phyloP scores from a whole-genome alignment of 2,329 filamentous ascomycete genomes.

The Elsinoe batatas region DNA sequence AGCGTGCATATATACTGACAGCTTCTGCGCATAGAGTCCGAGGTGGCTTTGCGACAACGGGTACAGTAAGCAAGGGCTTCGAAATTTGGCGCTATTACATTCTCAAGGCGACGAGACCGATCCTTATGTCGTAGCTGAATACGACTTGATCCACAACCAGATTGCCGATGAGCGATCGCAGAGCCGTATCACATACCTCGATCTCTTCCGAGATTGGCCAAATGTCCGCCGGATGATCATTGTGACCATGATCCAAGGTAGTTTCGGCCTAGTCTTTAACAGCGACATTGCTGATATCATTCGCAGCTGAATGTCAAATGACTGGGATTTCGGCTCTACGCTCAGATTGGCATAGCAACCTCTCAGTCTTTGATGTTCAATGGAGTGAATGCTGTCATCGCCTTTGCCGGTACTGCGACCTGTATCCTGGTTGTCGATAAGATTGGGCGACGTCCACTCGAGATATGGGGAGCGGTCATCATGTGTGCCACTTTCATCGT shows the following conservation, averaged over 20 bases:
- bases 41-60: slow-evolving; percentile 21
- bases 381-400: slow-evolving; percentile 19
- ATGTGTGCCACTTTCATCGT: slow-evolving; percentile 20
- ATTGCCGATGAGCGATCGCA: slow-evolving; percentile 19
- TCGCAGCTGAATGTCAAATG: slow-evolving; percentile 19
- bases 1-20: neutral
- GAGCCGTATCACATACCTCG: slow-evolving; percentile 17
- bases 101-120: slow-evolving; percentile 20
- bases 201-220: slow-evolving; percentile 20
- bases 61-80: slow-evolving; percentile 16
- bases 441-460: slow-evolving; percentile 19
- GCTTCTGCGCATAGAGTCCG: neutral
- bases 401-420: slow-evolving; percentile 17
- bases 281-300: neutral
- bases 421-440: slow-evolving; percentile 20
- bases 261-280: too few relatives aligned
- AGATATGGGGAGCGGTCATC: slow-evolving; percentile 19
- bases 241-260: slow-evolving; percentile 21
- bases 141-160: slow-evolving; percentile 20
- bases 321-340: slow-evolving; percentile 23
- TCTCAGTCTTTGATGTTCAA: slow-evolving; percentile 18
- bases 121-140: slow-evolving; percentile 21
- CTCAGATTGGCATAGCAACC: slow-evolving; percentile 19
- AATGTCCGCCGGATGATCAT: slow-evolving; percentile 22
- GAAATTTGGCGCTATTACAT: slow-evolving; percentile 19